These are phyloP conservation scores for Psidium friedrichsthalianum DNA, from an alignment of 345 rosid species.

Conservation along the genomic window DNA sequence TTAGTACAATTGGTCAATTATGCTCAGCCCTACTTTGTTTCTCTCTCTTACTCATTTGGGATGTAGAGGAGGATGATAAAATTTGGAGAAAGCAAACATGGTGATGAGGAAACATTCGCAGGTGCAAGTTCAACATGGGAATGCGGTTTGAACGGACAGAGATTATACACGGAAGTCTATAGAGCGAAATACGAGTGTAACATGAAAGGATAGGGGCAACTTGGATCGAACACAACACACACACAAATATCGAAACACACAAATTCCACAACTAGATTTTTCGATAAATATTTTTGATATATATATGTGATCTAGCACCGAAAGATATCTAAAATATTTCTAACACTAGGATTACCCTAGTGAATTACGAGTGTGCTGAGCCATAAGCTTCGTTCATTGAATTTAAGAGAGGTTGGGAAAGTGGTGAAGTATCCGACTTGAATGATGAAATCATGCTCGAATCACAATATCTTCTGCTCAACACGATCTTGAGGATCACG, in stretches of 20 bases:
- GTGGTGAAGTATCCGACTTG: not conserved
- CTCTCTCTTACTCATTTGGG: not conserved
- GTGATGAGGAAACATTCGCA: not conserved
- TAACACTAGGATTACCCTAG: too few relatives aligned
- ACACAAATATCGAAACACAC: too few relatives aligned
- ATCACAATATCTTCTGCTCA: not conserved
- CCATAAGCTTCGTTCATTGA: not conserved
- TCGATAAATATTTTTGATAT: too few relatives aligned
- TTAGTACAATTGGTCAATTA: too few relatives aligned
- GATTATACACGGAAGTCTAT: not conserved
- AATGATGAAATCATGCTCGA: not conserved
- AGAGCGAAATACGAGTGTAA: not conserved
- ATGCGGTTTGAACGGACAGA: accelerated
- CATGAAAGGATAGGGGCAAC: not conserved
- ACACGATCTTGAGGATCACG: not conserved
- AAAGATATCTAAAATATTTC: too few relatives aligned
- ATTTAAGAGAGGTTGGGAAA: not conserved
- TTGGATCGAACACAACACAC: not conserved
- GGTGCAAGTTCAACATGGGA: accelerated
- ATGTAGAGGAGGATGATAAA: not conserved
- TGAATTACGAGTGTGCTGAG: too few relatives aligned
- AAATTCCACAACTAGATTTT: too few relatives aligned
- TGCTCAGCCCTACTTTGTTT: not conserved
- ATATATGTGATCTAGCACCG: too few relatives aligned
- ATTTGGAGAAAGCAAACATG: not conserved